Percentiles rank a stretch among this genome's conserved stretches.
Evolutionary conservation across 1,284 basidiomycete genomes (phyloP).

Genomic region (Cutaneotrichosporon curvatum): DNA sequence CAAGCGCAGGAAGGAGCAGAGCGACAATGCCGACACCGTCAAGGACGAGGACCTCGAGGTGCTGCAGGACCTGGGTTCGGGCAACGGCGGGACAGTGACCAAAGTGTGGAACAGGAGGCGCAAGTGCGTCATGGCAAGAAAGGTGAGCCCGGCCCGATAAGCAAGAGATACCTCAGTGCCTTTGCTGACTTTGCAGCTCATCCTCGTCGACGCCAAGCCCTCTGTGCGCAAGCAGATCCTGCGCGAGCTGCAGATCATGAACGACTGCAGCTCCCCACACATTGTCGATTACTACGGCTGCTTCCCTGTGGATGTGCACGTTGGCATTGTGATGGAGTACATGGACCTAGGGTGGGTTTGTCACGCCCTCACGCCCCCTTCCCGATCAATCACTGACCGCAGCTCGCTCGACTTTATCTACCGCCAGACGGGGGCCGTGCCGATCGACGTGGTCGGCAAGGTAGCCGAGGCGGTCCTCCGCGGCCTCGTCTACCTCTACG

Average conservation of each 20-base stretch:
- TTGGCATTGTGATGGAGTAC: constrained; percentile 97
- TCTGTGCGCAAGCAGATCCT: constrained; percentile 97
- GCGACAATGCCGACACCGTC: constrained; percentile 65
- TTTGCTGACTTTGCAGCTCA: no score
- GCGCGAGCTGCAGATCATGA: constrained; percentile 96
- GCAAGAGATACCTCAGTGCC: no score
- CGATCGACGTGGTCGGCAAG: constrained; percentile 80
- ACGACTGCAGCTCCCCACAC: constrained; percentile 85
- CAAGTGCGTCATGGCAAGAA: constrained; percentile 86
- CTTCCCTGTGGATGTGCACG: constrained; percentile 90
- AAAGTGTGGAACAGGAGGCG: constrained; percentile 90
- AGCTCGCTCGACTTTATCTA: constrained; percentile 81
- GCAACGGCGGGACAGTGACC: constrained; percentile 96
- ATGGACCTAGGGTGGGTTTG: constrained; percentile 60
- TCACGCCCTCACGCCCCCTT: neutral
- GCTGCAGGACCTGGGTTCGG: constrained; percentile 81
- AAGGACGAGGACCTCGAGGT: constrained; percentile 75
- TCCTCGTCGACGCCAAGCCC: constrained; percentile 95
- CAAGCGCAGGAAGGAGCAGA: constrained; percentile 23
- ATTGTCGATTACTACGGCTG: constrained; percentile 97
- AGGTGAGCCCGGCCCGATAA: constrained; percentile 54
- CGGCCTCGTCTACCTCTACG: constrained; percentile 95
- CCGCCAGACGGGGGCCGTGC: constrained; percentile 82
- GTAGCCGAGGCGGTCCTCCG: constrained; percentile 89
- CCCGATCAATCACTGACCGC: neutral